phyloP scores from a whole-genome alignment of 208 protist species.

The Leishmania lainsoni region DNA sequence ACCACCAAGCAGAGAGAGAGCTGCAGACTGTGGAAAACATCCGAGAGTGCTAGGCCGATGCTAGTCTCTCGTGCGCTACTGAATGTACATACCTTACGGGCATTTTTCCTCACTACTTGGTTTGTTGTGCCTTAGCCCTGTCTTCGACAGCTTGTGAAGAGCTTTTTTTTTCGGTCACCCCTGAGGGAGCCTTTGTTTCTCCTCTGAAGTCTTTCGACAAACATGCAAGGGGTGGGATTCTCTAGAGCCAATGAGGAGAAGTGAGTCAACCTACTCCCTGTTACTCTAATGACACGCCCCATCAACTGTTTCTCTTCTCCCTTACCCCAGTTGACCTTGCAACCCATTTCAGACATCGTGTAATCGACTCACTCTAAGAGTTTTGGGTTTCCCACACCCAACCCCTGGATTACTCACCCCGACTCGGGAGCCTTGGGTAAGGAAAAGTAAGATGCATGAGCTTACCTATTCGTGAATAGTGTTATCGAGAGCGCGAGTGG shows the following conservation, averaged over 20 bases:
- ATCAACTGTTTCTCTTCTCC: neutral
- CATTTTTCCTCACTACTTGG: neutral
- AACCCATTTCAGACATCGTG: neutral
- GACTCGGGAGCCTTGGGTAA: neutral
- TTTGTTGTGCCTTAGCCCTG: neutral
- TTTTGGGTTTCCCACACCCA: neutral
- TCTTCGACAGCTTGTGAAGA: neutral
- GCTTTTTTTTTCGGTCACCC: neutral
- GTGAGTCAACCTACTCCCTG: neutral
- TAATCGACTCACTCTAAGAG: neutral
- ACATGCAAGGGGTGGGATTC: neutral
- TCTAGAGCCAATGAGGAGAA: neutral
- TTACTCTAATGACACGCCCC: slow-evolving; percentile 3
- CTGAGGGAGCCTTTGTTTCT: neutral
- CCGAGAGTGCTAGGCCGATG: slow-evolving; percentile 15
- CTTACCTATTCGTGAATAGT: neutral
- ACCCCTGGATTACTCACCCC: neutral
- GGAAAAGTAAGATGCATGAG: neutral
- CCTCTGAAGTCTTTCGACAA: neutral
- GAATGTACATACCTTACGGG: neutral
- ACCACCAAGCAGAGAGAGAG: slow-evolving; percentile 35
- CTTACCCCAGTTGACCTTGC: neutral
- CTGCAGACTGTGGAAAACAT: slow-evolving; percentile 26
- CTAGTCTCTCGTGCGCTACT: neutral
- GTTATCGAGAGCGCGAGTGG: neutral